Conservation (phyloP, 225 moss, liverwort and hornwort species). For the Lunularia cruciata region DNA sequence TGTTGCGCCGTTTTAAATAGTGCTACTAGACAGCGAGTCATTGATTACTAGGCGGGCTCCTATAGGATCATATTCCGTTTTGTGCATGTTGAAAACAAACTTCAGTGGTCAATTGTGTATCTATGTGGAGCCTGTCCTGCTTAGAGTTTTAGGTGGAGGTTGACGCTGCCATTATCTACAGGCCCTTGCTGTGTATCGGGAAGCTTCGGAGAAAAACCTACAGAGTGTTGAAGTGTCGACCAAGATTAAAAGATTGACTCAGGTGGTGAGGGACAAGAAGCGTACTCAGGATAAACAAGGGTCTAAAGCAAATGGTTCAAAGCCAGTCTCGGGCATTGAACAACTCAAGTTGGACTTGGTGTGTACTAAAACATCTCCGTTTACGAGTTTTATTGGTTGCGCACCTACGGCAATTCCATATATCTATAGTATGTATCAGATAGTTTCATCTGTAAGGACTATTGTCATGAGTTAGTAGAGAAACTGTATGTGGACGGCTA, state of each 20-base stretch:
- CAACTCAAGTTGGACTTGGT: constrained; percentile 68
- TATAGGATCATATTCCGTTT: too few relatives aligned
- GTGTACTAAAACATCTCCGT: constrained; percentile 20
- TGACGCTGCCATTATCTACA: constrained; percentile 20
- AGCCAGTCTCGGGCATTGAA: constrained; percentile 53
- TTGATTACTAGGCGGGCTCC: too few relatives aligned
- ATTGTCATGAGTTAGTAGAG: too few relatives aligned
- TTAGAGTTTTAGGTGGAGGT: background rate
- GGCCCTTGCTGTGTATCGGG: constrained; percentile 78
- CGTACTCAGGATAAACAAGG: constrained; percentile 63
- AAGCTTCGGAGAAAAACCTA: constrained; percentile 72
- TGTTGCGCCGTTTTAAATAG: too few relatives aligned
- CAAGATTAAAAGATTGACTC: constrained; percentile 85
- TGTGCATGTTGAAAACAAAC: too few relatives aligned
- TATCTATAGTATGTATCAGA: background rate
- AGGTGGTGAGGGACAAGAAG: constrained; percentile 86
- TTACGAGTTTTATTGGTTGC: background rate
- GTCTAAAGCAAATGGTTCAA: constrained; percentile 61
- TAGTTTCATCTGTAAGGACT: too few relatives aligned
- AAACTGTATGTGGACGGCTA: background rate
- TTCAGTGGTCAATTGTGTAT: too few relatives aligned
- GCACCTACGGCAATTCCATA: background rate
- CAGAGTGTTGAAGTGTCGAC: constrained; percentile 79
- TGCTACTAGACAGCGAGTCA: too few relatives aligned
- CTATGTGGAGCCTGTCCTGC: background rate